These are phyloP conservation scores for Bisporella sp. DNA, from an alignment of 2,329 filamentous ascomycete genomes.

Conservation along the genomic window DNA sequence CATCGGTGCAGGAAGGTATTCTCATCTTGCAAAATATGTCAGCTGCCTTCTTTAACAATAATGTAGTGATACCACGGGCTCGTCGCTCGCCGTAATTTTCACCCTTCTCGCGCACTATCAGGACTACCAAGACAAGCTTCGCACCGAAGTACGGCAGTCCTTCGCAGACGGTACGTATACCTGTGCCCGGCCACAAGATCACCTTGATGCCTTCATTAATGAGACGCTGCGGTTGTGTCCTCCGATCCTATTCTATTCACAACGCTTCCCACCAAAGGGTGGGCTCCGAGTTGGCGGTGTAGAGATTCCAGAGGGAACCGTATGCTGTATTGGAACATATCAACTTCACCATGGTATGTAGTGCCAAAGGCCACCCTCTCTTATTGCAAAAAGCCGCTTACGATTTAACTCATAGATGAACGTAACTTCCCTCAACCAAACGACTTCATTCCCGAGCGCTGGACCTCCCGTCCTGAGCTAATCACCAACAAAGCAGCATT, in stretches of 20 bases:
- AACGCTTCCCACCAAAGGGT: constrained; percentile 29
- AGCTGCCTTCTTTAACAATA: neutral
- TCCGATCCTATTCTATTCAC: constrained; percentile 12
- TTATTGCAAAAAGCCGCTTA: neutral
- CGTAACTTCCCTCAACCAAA: constrained; percentile 11
- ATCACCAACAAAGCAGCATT: constrained; percentile 20
- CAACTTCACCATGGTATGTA: constrained; percentile 10
- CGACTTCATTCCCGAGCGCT: constrained; percentile 28
- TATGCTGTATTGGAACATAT: constrained; percentile 8
- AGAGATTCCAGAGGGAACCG: constrained; percentile 8
- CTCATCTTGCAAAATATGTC: neutral
- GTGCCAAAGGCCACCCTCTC: too few species aligned
- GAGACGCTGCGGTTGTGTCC: constrained; percentile 14
- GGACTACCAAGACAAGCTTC: constrained; percentile 5
- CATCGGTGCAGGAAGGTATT: constrained; percentile 14
- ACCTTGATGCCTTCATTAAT: constrained; percentile 15
- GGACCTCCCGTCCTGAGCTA: constrained; percentile 14
- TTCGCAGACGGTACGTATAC: constrained; percentile 6
- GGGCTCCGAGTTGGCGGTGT: constrained; percentile 19
- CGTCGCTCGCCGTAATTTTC: constrained; percentile 33
- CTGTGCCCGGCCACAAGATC: constrained; percentile 5
- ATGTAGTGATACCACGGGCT: constrained; percentile 34
- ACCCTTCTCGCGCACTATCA: constrained; percentile 23
- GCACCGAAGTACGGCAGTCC: constrained; percentile 9
- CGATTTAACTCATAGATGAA: neutral